Evolutionary conservation across 352 stramenopile species (phyloP), one percentile per base, ranked within the genome.

Genomic region (Globisporangium irregulare): DNA sequence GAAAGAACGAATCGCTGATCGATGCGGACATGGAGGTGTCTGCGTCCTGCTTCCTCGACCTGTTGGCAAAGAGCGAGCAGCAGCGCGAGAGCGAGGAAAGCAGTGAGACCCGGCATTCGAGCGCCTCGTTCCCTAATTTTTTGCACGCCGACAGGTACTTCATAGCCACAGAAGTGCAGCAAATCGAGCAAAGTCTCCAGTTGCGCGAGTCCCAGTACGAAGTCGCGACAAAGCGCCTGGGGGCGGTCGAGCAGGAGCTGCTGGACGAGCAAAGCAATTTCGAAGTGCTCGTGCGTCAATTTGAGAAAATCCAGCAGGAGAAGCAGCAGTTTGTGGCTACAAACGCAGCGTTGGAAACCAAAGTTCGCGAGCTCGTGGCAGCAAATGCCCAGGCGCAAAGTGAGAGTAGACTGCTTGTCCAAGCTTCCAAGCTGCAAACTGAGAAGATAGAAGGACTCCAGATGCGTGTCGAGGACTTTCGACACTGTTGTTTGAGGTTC

Each of bases 181-280:
- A 75, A 56, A 43, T 80, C 1, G 67, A 82, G 25, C 25, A 51
- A 24, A 74, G 72, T 12, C 54, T 82, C 25, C 56, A 43, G 27
- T 54, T 76, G 29, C 72, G 74, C n/a, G 68, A 77, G 34, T 59
- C 51, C 7, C 73, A 79, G 59, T 74, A 59, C 3, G 62, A 79
- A 55, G 62, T 84, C 1, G 78, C 80, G 41, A 59, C 84, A 2
- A 89, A 91, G 64, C 73, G 84, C 18, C 79, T 94, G 15, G 69
- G 63, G 32, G 81, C 81, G 1, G 84, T 92, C 6, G 82, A 92
- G 55, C 68, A 77, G 34, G 82, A 94, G 25, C 67, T 94, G 1
- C 50, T 91, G 0, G 82, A 92, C 0, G 86, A 93, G 41, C 83
- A 93, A 51, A 79, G 69, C 25, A 91, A 90, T 63, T 93, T 91